Evolutionary conservation across 805 yeast genomes (phyloP).

Genomic region (Ogataea sp.): DNA sequence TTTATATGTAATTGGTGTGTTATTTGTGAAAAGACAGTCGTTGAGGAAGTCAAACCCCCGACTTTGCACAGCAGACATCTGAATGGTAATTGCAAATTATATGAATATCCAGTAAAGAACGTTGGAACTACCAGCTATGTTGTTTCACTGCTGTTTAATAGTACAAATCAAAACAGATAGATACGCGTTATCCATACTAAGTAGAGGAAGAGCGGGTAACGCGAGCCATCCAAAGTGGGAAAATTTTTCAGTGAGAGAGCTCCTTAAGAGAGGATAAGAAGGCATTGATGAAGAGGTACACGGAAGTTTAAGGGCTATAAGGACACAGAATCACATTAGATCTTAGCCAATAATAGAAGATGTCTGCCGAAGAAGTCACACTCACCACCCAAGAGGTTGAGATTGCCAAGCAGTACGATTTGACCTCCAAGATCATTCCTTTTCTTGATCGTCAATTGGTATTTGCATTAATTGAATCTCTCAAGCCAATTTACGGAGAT

Average conservation of each 20-base stretch:
- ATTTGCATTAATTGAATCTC: conserved; percentile 43
- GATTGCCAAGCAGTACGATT: conserved; percentile 41
- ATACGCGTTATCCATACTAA: no score
- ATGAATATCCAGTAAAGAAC: no score
- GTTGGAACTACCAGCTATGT: no score
- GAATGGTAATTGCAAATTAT: no score
- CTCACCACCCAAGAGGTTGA: conserved; percentile 25
- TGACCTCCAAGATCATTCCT: conserved; percentile 45
- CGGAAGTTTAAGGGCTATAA: background rate
- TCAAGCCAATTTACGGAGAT: conserved; percentile 36
- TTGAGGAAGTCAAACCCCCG: background rate
- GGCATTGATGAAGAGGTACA: no score
- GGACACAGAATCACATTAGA: background rate
- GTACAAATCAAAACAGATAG: no score
- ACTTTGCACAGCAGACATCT: background rate
- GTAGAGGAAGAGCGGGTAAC: no score
- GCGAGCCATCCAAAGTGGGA: no score
- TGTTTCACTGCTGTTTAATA: no score
- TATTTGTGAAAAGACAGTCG: background rate
- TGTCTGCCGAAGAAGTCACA: background rate
- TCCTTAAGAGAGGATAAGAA: no score
- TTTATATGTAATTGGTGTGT: background rate
- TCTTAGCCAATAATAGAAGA: no score
- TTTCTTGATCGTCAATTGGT: conserved; percentile 57
- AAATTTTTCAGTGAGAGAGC: background rate